These are phyloP conservation scores for Musa itinerans DNA, from an alignment of 176 grass and related monocot species.

Conservation along the genomic window DNA sequence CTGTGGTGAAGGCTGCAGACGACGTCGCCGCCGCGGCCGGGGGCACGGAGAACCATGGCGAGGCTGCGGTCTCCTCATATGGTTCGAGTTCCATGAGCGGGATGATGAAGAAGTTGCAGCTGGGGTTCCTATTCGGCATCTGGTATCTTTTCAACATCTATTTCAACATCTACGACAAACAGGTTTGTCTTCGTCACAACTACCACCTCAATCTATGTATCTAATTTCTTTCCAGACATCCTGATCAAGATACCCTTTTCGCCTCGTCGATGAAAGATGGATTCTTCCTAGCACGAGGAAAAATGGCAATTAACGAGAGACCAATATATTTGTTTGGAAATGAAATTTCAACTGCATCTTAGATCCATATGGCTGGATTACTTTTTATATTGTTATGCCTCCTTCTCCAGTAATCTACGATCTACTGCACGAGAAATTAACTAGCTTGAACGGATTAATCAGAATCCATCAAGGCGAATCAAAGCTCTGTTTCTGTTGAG, in stretches of 20 bases:
- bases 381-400: too few relatives aligned
- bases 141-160: slow-evolving; percentile 92
- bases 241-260: background rate
- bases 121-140: slow-evolving; percentile 51
- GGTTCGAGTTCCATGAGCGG: slow-evolving; percentile 23
- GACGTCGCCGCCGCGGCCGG: slow-evolving; percentile 5
- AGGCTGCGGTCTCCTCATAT: background rate
- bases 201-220: background rate
- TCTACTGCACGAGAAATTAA: too few relatives aligned
- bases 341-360: too few relatives aligned
- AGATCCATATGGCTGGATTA: too few relatives aligned
- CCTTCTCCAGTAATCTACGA: too few relatives aligned
- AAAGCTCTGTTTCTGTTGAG: too few relatives aligned
- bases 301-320: background rate
- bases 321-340: background rate
- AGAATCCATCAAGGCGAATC: too few relatives aligned
- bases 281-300: background rate
- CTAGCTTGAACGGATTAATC: too few relatives aligned
- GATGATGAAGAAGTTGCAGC: slow-evolving; percentile 40
- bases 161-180: slow-evolving; percentile 92
- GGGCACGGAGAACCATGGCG: background rate
- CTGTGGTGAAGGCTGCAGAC: slow-evolving; percentile 2
- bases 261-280: background rate
- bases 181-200: slow-evolving; percentile 18
- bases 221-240: background rate